Evolutionary conservation across 2,329 filamentous ascomycete genomes (phyloP), one percentile per base, ranked within the genome.

Genomic region (Trichoderma sp.): DNA sequence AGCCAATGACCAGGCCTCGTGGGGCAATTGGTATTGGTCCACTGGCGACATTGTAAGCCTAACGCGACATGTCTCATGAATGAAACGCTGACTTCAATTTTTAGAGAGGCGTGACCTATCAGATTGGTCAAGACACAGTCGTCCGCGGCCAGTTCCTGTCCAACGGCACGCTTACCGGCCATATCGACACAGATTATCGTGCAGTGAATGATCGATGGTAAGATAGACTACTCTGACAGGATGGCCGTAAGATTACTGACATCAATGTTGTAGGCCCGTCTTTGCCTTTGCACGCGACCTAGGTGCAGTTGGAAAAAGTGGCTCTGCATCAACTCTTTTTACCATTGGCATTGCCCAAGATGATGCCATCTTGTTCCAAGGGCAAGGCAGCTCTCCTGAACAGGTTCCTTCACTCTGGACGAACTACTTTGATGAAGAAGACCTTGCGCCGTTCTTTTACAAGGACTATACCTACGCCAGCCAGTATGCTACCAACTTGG

Each of bases 21-120:
- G 94, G 94, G 94, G 94, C 2, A 90, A 88, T 65, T 88, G 95
- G 82, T 90, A 93, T 80, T 94, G 94, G 79, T 90, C 91, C 13
- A 94, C 88, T 4, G 88, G 89, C 30, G 84, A 86, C 68, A 79
- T 85, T 15, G 77, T 73, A 63, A 66, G 73, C 59, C 0, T 26
- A 20, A 39, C 26, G 17, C 20, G 13, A 23, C 4, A 57, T 15
- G 8, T 23, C 4, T 36, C 28, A 15, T 50, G 32, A 26, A 50
- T 26, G 3, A 32, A 28, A 47, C 36, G 36, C 71, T 70, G 26
- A 72, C 17, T 30, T 11, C 6, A 2, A 3, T 26, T 6, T 61
- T 39, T 34, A 76, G 72, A 17, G 80, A 23, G 85, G 85, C 28
- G 82, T 90, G 26, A 89, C 87, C n/a, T 92, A 91, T 77, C 90